Evolutionary conservation across 805 yeast species (phyloP), one percentile per base, ranked within the genome.

Genomic region (Metschnikowia amazonensis): DNA sequence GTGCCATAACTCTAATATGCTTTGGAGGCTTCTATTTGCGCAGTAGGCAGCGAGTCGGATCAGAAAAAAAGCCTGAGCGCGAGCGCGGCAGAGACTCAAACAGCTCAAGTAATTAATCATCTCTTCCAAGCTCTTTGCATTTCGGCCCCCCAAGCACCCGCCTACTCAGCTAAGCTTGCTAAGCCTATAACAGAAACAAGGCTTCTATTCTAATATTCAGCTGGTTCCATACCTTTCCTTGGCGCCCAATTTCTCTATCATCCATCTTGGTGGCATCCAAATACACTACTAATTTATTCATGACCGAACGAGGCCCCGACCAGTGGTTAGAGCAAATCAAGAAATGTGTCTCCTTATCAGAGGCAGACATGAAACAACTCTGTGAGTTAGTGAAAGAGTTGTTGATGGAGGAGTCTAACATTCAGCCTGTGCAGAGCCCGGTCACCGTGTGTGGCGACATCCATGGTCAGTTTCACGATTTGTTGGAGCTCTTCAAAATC

Each of bases 401-500:
- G 30, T 67, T 92, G 49, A 94, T 94, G 97, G 98, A 92, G 63
- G 97, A 89, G 60, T 84, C 94, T 34, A 90, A 90, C 63, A 89
- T 90, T 51, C 97, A 89, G 62, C 97, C 97, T 0, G 97, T 89
- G 2, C 85, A 82, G 59, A 80, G 89, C 24, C 97, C 97, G 1
- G 97, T 89, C 5, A 89, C 96, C 0, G 97, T 89, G 1, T 89
- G 97, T 70, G 97, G 95, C 61, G 99, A 92, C 67, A 94, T 92
- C 58, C 99, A 92, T 66, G 99, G 99, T 3, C 99, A 92, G 65
- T 92, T 92, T 65, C 98, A 92, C 63, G 99, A 92, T 65, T 74
- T 92, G 49, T 69, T 92, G 50, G 97, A 94, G 64, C 74, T 92
- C 21, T 94, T 94, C 66, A 75, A 95, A 55, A 84, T 90, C 10